Evolutionary conservation across 1,284 basidiomycete species (phyloP), one percentile per base, ranked within the genome.

Genomic region (Tylopilus sp.): DNA sequence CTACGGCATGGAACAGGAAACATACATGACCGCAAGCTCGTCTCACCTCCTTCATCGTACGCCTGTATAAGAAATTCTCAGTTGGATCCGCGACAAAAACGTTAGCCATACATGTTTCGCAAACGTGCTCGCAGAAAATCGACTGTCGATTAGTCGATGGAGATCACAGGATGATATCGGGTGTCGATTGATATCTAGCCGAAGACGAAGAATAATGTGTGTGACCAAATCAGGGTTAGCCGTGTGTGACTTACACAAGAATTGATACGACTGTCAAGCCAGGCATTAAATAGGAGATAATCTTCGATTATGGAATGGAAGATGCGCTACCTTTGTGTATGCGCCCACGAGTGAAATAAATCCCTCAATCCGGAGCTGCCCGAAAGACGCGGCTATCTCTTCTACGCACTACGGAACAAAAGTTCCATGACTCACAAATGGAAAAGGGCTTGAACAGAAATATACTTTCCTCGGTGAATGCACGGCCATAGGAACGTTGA

Each of bases 331-430:
- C 73, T 85, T 90, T 15, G 87, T 85, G 50, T 77, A 71, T 28
- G 83, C 77, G 4, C 90, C 89, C 21, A 81, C 76, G 7, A 92
- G 73, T 62, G 88, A 88, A 53, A 94, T 81, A 62, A 94, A 94
- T 1, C 91, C 91, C 53, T 86, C 73, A 3, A 91, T 67, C 39
- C 67, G 77, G 59, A 85, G 69, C 7, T 71, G 70, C n/a, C 73
- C 83, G 14, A 67, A 72, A 17, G 63, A 65, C 5, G 76, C 70
- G 29, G 80, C 61, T 44, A 93, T 74, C 46, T 81, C 79, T 56
- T 91, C 83, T 7, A 85, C 77, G 58, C 82, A 66, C 60, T 62
- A 45, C 44, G 45, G 48, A 63, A 63, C 44, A 39, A 34, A 50
- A 44, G n/a, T 40, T 59, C 55, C 48, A 48, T 77, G 83, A 53